These are phyloP conservation scores for Monilinia laxa DNA, from an alignment of 2,329 filamentous ascomycete genomes.

Conservation along the genomic window DNA sequence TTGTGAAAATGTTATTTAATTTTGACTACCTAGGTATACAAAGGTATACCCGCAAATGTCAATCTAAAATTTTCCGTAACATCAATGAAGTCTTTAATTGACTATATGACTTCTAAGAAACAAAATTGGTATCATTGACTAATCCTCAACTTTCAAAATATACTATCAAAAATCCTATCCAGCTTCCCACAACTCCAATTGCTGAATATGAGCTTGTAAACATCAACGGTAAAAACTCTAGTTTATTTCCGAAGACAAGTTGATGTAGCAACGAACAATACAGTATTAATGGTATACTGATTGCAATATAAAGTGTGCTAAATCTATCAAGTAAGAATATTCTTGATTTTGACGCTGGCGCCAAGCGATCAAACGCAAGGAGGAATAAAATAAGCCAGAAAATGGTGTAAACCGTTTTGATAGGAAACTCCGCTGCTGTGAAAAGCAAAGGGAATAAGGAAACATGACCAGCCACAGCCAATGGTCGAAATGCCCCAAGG, in stretches of 20 bases:
- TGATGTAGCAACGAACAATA: constrained; percentile 86
- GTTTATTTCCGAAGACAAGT: constrained; percentile 76
- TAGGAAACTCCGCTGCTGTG: constrained; percentile 85
- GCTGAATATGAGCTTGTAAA: constrained; percentile 94
- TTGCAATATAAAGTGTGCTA: constrained; percentile 81
- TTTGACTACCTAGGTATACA: background rate
- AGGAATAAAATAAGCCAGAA: constrained; percentile 88
- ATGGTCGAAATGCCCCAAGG: constrained; percentile 84
- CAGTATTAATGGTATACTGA: constrained; percentile 83
- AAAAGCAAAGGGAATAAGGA: constrained; percentile 93
- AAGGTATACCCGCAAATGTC: background rate
- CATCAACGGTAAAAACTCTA: constrained; percentile 94
- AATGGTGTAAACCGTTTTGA: constrained; percentile 91
- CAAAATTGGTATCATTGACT: constrained; percentile 28
- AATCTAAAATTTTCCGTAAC: background rate
- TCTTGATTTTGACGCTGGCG: constrained; percentile 77
- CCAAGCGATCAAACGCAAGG: constrained; percentile 80
- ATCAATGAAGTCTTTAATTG: background rate
- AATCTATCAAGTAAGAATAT: constrained; percentile 91
- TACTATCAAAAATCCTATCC: constrained; percentile 90
- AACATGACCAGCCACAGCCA: constrained; percentile 91
- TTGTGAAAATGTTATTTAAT: background rate
- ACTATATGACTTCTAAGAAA: constrained; percentile 5
- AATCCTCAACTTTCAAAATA: constrained; percentile 60
- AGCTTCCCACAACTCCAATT: constrained; percentile 91